Base-by-base conservation (phyloP, 2,329 filamentous ascomycete species). In the Alternaria postmessia region DNA sequence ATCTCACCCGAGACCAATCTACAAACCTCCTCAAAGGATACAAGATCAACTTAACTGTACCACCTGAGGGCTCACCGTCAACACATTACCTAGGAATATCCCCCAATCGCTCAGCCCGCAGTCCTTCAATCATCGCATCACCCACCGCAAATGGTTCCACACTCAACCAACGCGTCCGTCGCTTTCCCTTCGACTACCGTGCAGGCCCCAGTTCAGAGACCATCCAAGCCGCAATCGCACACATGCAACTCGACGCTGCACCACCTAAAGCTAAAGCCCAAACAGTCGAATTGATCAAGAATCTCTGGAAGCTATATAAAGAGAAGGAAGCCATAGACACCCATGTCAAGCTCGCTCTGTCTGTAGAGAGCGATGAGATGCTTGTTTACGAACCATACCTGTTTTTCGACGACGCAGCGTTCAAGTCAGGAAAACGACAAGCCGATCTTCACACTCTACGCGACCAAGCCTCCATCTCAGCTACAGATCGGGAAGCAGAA, bases 321-420 rank as follows among this genome's bases (percentile, higher is more conserved):
- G 81, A 84, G 46, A 89, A 89, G 62, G 89, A 92, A 79, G 89
- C 88, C 2, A 86, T 90, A 67, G 82, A 87, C 5, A 78, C 90
- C 2, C 83, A 87, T 61, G 83, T 85, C 16, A 63, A 64, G 5
- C 75, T 87, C 61, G 80, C 82, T 1, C 69, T 85, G 12, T 74
- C 79, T 11, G 62, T 65, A 41, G 62, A 65, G 14, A 34, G 55
- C 8, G 80, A 82, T 18, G 71, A 73, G 2, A 67, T 91, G 1
- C 80, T 85, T 53, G 78, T 89, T 16, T 82, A 83, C 32, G 80
- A 79, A 39, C 84, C 88, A 1, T 81, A 82, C 48, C 86, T 91
- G 68, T 85, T 86, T 60, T 90, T 92, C 79, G 90, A 92, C 76
- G 89, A 91, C 78, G 88, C 89, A 2, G 88, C 89, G 0, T 88